Percentiles rank a stretch among this genome's conserved stretches.
phyloP scores from a whole-genome alignment of 352 stramenopile genomes.

The Pythium brassicae region DNA sequence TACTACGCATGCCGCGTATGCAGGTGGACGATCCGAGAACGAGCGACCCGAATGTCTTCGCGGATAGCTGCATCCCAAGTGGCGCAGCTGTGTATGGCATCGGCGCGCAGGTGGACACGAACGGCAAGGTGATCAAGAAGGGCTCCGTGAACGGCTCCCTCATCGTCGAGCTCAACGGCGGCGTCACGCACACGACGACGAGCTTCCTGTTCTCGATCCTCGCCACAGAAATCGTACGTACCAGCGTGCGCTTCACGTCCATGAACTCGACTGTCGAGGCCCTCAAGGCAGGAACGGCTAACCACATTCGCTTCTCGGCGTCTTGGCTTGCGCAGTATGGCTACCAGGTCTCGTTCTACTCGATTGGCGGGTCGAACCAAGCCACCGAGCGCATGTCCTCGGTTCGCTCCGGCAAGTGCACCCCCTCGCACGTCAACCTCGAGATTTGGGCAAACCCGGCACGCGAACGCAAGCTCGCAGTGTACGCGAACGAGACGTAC shows the following conservation, averaged over 20 bases:
- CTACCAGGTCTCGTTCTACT: slow-evolving; percentile 21
- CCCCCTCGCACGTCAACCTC: slow-evolving; percentile 48
- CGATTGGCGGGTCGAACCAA: neutral
- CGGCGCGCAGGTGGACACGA: neutral
- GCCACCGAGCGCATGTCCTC: slow-evolving; percentile 32
- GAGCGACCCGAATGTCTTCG: neutral
- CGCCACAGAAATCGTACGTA: slow-evolving; percentile 4
- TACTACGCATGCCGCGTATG: slow-evolving; percentile 11
- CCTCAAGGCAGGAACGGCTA: too few relatives aligned
- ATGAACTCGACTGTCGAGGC: too few relatives aligned
- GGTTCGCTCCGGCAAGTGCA: slow-evolving; percentile 27
- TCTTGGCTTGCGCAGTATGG: slow-evolving; percentile 8
- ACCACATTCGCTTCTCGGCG: neutral
- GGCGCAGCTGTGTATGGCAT: neutral
- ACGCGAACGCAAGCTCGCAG: slow-evolving; percentile 21
- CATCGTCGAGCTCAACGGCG: slow-evolving; percentile 28
- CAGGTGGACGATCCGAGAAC: slow-evolving; percentile 5
- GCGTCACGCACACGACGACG: slow-evolving; percentile 37
- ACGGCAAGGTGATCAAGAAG: slow-evolving; percentile 5
- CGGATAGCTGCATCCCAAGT: slow-evolving; percentile 5
- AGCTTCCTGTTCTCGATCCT: slow-evolving; percentile 37
- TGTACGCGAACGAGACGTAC: slow-evolving; percentile 56
- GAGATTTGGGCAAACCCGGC: slow-evolving; percentile 41
- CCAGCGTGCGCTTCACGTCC: too few relatives aligned
- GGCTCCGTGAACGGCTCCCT: slow-evolving; percentile 20